These are phyloP conservation scores for Schizochytrium sp. DNA, from an alignment of 108 stramenopile genomes.

Conservation along the genomic window DNA sequence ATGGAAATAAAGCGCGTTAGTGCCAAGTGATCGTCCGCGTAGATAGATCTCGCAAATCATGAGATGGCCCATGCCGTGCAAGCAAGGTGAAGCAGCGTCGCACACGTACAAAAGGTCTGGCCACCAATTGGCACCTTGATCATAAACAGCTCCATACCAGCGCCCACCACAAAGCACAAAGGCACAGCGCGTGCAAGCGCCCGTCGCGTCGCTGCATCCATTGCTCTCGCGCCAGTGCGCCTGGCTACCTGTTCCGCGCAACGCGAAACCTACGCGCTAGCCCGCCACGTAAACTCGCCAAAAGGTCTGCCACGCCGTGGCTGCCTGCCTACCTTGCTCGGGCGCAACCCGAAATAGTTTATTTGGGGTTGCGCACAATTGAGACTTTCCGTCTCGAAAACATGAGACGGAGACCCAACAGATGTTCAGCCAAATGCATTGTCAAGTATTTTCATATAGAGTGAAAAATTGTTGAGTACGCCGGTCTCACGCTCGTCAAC, in stretches of 20 bases:
- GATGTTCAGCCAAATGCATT: no score
- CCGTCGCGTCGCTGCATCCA: neutral
- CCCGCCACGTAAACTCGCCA: neutral
- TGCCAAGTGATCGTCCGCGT: neutral
- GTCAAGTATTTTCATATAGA: no score
- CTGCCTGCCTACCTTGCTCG: no score
- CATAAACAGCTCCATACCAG: slow-evolving; percentile 9
- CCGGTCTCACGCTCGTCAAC: no score
- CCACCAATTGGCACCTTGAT: slow-evolving; percentile 6
- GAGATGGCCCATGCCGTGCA: neutral
- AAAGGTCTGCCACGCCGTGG: no score
- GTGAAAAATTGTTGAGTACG: no score
- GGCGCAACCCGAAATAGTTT: no score
- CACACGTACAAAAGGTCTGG: slow-evolving; percentile 4
- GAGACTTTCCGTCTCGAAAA: no score
- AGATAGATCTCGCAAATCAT: neutral
- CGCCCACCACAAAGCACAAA: neutral
- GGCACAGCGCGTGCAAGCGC: neutral
- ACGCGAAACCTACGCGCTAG: neutral
- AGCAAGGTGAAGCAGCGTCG: neutral
- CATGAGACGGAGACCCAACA: no score
- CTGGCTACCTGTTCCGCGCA: neutral
- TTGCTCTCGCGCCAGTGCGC: neutral
- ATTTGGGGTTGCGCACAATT: no score
- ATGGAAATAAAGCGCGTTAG: neutral